Evolutionary conservation across 345 rosid species (phyloP).

Genomic region (Toxicodendron radicans): DNA sequence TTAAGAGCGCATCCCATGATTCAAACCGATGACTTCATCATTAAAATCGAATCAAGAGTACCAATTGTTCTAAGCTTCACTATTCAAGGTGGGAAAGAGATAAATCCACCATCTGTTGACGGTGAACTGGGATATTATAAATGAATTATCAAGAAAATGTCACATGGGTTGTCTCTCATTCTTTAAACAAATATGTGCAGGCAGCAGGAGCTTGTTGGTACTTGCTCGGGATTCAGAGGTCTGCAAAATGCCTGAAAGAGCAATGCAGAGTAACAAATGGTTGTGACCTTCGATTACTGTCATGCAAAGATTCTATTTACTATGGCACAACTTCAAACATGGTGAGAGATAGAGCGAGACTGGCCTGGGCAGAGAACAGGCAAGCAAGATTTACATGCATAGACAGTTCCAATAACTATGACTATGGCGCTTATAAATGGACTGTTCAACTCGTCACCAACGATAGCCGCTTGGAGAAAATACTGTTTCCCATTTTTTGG

Average conservation of each 20-base stretch:
- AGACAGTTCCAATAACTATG: slow-evolving; percentile 50
- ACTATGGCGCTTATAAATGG: slow-evolving; percentile 91
- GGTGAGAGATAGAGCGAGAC: slow-evolving; percentile 47
- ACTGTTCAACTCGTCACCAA: slow-evolving; percentile 82
- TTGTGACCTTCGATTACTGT: slow-evolving; percentile 52
- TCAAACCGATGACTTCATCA: too few relatives aligned
- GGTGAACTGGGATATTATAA: too few relatives aligned
- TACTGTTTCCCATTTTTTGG: slow-evolving; percentile 93
- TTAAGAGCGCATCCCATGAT: too few relatives aligned
- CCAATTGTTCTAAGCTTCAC: too few relatives aligned
- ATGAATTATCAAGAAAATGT: background rate
- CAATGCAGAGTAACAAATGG: slow-evolving; percentile 53
- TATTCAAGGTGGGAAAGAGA: too few relatives aligned
- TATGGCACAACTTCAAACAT: slow-evolving; percentile 57
- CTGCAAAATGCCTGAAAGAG: slow-evolving; percentile 75
- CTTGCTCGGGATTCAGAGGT: slow-evolving; percentile 82
- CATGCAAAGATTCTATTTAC: slow-evolving; percentile 73
- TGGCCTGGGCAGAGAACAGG: slow-evolving; percentile 62
- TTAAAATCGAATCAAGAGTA: too few relatives aligned
- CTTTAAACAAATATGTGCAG: slow-evolving; percentile 28
- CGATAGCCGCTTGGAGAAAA: slow-evolving; percentile 80
- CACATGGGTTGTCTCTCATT: background rate
- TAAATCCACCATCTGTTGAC: too few relatives aligned
- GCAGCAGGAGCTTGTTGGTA: slow-evolving; percentile 99
- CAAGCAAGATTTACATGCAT: slow-evolving; percentile 60